Conservation (phyloP, 805 yeast genomes). For the Brettanomyces bruxellensis region DNA sequence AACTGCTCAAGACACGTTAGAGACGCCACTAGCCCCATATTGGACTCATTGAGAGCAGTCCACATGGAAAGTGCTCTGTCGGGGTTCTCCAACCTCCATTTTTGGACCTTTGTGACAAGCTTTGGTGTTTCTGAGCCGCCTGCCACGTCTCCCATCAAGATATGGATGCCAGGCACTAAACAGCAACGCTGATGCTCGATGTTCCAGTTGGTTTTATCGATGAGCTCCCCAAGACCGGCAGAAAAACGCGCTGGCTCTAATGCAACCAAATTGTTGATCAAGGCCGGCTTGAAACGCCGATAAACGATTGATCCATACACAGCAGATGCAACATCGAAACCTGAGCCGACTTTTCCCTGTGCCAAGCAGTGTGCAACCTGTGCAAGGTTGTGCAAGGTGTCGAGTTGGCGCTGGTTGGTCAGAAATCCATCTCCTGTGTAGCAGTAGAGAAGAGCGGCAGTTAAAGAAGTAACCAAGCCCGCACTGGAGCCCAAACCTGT, state of each 20-base stretch:
- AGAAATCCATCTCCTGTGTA: slow-evolving; percentile 25
- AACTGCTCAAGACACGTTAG: slow-evolving; percentile 32
- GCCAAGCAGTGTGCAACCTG: slow-evolving; percentile 91
- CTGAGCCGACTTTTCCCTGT: slow-evolving; percentile 92
- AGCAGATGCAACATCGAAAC: slow-evolving; percentile 96
- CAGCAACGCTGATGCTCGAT: slow-evolving; percentile 44
- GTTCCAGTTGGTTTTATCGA: slow-evolving; percentile 49
- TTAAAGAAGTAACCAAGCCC: slow-evolving; percentile 74
- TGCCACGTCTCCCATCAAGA: slow-evolving; percentile 88
- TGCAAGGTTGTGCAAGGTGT: slow-evolving; percentile 67
- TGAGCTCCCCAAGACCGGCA: slow-evolving; percentile 24
- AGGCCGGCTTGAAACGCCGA: slow-evolving; percentile 57
- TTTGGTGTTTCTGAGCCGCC: slow-evolving; percentile 95
- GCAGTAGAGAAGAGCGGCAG: slow-evolving; percentile 54
- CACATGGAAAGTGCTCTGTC: slow-evolving; percentile 46
- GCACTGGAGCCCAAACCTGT: slow-evolving; percentile 97
- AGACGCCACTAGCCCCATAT: slow-evolving; percentile 43
- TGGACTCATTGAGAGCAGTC: slow-evolving; percentile 45
- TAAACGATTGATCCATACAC: slow-evolving; percentile 83
- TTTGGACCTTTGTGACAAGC: slow-evolving; percentile 64
- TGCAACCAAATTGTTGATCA: slow-evolving; percentile 27
- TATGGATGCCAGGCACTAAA: slow-evolving; percentile 58
- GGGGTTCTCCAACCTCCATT: slow-evolving; percentile 55
- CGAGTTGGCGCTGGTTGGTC: slow-evolving; percentile 6
- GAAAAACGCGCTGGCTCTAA: slow-evolving; percentile 13